A percentile compares a stretch with the other conserved stretches of the same genome.
phyloP scores from a whole-genome alignment of 2,329 filamentous ascomycete genomes.

The Hymenoscyphus salicellus region DNA sequence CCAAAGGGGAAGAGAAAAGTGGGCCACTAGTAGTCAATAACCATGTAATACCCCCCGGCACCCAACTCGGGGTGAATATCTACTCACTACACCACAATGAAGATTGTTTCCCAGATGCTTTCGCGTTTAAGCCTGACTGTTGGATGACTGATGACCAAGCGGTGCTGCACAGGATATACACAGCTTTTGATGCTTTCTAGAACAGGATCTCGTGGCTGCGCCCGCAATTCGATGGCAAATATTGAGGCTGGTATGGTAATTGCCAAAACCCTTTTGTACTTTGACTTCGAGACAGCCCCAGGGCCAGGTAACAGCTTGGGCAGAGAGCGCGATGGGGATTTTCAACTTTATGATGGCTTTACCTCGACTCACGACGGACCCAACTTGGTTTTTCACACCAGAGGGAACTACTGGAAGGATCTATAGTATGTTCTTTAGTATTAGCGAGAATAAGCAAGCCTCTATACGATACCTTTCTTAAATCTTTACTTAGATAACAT shows the following conservation, averaged over 20 bases:
- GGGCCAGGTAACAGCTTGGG: conserved; percentile 6
- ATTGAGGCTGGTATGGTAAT: conserved; percentile 29
- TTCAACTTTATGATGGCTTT: conserved; percentile 12
- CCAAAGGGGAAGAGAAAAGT: no score
- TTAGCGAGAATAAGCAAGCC: no score
- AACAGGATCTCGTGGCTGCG: conserved; percentile 38
- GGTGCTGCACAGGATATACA: no score
- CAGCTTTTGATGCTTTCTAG: conserved; percentile 37
- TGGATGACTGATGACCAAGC: conserved; percentile 35
- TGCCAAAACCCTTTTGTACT: conserved; percentile 21
- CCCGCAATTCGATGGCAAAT: conserved; percentile 35
- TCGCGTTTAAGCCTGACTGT: conserved; percentile 36
- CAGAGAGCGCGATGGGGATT: no score
- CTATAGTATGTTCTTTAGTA: no score
- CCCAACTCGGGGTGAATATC: conserved; percentile 35
- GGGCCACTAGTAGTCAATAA: conserved; percentile 34
- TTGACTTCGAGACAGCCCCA: conserved; percentile 16
- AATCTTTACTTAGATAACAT: no score
- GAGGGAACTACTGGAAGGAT: not conserved
- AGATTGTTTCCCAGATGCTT: conserved; percentile 31
- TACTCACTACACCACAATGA: conserved; percentile 39
- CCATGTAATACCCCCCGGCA: conserved; percentile 36
- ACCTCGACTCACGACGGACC: not conserved
- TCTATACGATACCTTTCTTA: no score
- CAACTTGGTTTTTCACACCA: not conserved